Evolutionary conservation across 2,329 filamentous ascomycete species (phyloP), one percentile per base, ranked within the genome.

Genomic region (Scedosporium aurantiacum): DNA sequence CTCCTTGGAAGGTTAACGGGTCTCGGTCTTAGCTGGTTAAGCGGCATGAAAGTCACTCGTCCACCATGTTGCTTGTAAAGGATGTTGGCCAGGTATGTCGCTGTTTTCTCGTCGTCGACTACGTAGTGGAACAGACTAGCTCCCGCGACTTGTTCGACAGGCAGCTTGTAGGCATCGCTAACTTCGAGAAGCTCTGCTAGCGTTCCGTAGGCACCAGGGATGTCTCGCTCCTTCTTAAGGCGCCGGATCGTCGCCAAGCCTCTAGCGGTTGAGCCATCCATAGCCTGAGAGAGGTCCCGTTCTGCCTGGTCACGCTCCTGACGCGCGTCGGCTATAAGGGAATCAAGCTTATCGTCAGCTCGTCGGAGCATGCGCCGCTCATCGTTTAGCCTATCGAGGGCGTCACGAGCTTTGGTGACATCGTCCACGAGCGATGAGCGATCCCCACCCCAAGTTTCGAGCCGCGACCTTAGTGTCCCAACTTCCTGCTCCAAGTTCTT

Each of bases 91-190:
- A 97, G 83, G 66, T 85, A 84, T 1, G 90, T 91, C 0, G 92
- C 91, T 0, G 92, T 97, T 47, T 89, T 85, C 63, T 95, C 91
- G 58, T 88, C 93, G 71, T 99, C 93, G 52, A 97, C 93, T 10
- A 99, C 86, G 66, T 96, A 96, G 73, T 99, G 91, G 75, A 99
- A 99, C 7, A 99, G 80, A 71, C 91, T 96, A 65, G 87, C 87
- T 18, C 94, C 94, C 2, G 93, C 94, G 59, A 92, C 94, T 67
- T 96, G 91, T 74, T 99, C 94, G 8, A 95, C 88, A 1, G 94
- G 91, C 10, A 92, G 85, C 63, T 91, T 86, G 74, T 96, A 97
- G 60, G 85, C 83, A 60, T 96, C 91, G 62, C 81, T 84, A 57
- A 96, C 91, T 61, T 91, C 85, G 67, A 97, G 85, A n/a, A 99